phyloP scores from a whole-genome alignment of 768 basidiomycete species.

The Auricularia sp. region DNA sequence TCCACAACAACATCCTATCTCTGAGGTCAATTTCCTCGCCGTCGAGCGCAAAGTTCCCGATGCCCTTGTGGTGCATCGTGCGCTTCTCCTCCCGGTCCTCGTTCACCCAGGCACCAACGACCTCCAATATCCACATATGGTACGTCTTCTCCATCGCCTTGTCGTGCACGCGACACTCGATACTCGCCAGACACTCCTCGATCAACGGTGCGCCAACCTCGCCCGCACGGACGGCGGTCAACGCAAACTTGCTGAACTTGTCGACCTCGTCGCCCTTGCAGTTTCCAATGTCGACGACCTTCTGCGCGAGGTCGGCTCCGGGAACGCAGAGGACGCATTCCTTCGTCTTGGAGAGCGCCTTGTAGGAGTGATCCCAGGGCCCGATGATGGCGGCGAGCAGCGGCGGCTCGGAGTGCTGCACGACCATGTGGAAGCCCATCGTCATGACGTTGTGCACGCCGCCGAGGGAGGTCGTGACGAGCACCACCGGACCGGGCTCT shows the following conservation, averaged over 20 bases:
- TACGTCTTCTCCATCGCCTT: conserved; percentile 1
- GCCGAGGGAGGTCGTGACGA: conserved; percentile 1
- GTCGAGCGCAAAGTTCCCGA: conserved; percentile 5
- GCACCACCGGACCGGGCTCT: conserved; percentile 1
- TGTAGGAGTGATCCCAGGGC: conserved; percentile 4
- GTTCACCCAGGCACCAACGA: conserved; percentile 4
- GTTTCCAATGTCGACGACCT: conserved; percentile 5
- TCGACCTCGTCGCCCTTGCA: conserved; percentile 1
- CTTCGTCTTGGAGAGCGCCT: conserved; percentile 2
- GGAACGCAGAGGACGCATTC: conserved; percentile 4
- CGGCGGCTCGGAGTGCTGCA: conserved; percentile 3
- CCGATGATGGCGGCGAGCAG: conserved; percentile 1
- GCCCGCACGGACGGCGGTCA: neutral
- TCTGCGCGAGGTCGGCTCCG: neutral
- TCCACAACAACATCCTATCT: conserved; percentile 5
- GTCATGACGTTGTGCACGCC: conserved; percentile 2
- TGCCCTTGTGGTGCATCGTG: conserved; percentile 4
- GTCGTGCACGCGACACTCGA: conserved; percentile 4
- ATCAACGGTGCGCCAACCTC: neutral
- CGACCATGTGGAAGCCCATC: conserved; percentile 6
- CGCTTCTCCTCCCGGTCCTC: conserved; percentile 2
- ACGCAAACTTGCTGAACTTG: conserved; percentile 1
- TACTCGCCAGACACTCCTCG: conserved; percentile 3
- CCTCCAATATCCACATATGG: conserved; percentile 1
- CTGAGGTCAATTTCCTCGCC: conserved; percentile 3